Conservation (phyloP, 352 stramenopile species). For the Phytophthora idaei region DNA sequence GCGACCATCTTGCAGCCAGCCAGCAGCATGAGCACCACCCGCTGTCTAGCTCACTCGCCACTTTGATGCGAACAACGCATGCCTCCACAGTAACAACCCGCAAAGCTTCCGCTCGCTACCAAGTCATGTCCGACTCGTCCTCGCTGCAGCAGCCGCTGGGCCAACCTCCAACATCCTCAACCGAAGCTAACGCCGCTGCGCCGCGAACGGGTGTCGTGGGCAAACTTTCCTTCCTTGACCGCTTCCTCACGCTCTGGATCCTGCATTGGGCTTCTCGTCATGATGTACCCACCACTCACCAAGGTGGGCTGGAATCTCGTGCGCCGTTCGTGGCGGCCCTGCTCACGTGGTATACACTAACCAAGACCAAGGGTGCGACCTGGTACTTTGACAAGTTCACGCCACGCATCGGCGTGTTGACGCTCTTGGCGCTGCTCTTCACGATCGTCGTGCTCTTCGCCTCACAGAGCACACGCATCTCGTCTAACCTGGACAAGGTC, state of each 20-base stretch:
- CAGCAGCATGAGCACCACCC: not conserved
- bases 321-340: slow-evolving; percentile 47
- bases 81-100: not conserved
- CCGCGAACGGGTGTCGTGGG: not conserved
- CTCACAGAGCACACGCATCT: slow-evolving; percentile 65
- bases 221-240: slow-evolving; percentile 45
- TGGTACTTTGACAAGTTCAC: slow-evolving; percentile 61
- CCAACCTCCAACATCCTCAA: not conserved
- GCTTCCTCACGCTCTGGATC: slow-evolving; percentile 61
- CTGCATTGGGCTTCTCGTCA: slow-evolving; percentile 53
- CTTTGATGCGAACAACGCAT: not conserved
- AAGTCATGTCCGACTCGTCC: slow-evolving; percentile 1
- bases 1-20: not conserved
- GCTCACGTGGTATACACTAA: slow-evolving; percentile 45
- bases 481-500: slow-evolving; percentile 57
- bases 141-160: slow-evolving; percentile 6
- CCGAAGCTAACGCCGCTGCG: not conserved
- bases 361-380: slow-evolving; percentile 35
- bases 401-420: slow-evolving; percentile 49
- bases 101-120: not conserved
- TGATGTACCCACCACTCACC: slow-evolving; percentile 62
- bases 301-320: slow-evolving; percentile 63
- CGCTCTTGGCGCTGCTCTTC: slow-evolving; percentile 59
- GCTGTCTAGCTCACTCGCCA: slow-evolving; percentile 1
- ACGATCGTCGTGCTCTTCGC: slow-evolving; percentile 75